These are phyloP conservation scores for Backusella luteola DNA, from an alignment of 192 early-diverging fungal species.

Conservation along the genomic window DNA sequence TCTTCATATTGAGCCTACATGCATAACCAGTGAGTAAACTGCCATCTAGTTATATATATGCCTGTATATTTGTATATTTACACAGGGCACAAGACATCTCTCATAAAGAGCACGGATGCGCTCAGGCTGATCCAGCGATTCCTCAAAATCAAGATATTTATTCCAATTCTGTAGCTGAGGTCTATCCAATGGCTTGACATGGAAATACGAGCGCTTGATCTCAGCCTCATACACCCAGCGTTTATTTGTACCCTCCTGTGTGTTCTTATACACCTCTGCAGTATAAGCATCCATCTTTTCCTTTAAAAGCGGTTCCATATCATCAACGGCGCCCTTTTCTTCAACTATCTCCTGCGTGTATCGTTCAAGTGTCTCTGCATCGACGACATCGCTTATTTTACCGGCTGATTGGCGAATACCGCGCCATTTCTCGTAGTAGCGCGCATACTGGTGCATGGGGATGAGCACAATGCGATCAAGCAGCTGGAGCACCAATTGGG, in stretches of 20 bases:
- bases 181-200: slow-evolving; percentile 75
- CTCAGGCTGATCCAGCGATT: slow-evolving; percentile 51
- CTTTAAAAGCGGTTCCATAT: slow-evolving; percentile 55
- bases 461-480: slow-evolving; percentile 67
- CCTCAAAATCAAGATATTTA: slow-evolving; percentile 73
- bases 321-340: slow-evolving; percentile 16
- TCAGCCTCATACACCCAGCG: slow-evolving; percentile 77
- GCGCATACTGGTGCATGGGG: slow-evolving; percentile 72
- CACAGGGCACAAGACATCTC: slow-evolving; percentile 73
- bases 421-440: slow-evolving; percentile 66
- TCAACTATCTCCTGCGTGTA: slow-evolving; percentile 1
- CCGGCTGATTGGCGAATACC: not conserved
- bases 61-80: slow-evolving; percentile 35
- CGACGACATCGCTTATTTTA: not conserved
- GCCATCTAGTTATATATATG: no score
- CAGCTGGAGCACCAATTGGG: slow-evolving; percentile 44
- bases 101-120: slow-evolving; percentile 67
- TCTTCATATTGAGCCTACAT: slow-evolving; percentile 73
- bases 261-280: slow-evolving; percentile 58
- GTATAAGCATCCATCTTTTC: slow-evolving; percentile 58
- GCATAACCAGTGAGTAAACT: not conserved
- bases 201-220: slow-evolving; percentile 79
- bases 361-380: not conserved
- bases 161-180: slow-evolving; percentile 69
- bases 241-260: slow-evolving; percentile 66